These are phyloP conservation scores for Penicillium sp. DNA, from an alignment of 2,329 filamentous ascomycete genomes.

Conservation along the genomic window DNA sequence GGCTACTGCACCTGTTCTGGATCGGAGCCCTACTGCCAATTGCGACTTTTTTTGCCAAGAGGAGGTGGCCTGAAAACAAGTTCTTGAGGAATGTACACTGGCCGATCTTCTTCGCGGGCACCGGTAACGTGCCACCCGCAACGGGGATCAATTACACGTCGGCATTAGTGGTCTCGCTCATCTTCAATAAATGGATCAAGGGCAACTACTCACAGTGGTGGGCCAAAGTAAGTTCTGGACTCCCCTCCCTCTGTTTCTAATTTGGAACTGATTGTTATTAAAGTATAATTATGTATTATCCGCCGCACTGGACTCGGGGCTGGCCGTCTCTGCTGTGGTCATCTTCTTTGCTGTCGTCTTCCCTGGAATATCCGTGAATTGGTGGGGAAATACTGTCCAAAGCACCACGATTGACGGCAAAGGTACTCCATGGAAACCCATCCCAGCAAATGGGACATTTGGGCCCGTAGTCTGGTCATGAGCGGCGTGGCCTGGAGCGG, in stretches of 20 bases:
- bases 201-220: conserved; percentile 18
- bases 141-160: conserved; percentile 24
- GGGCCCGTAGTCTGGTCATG: conserved; percentile 8
- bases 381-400: conserved; percentile 42
- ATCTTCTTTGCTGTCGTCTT: conserved; percentile 46
- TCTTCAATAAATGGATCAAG: conserved; percentile 29
- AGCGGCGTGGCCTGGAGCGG: background rate
- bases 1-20: conserved; percentile 48
- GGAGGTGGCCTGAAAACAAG: conserved; percentile 53
- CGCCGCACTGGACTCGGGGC: conserved; percentile 39
- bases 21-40: conserved; percentile 43
- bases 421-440: conserved; percentile 32
- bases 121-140: conserved; percentile 24
- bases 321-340: conserved; percentile 41
- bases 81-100: conserved; percentile 20
- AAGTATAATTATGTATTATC: conserved; percentile 39
- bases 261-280: background rate
- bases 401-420: conserved; percentile 38
- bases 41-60: conserved; percentile 50
- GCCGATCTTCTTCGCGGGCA: conserved; percentile 24
- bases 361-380: conserved; percentile 33
- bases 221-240: conserved; percentile 15
- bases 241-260: background rate
- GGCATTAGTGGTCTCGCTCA: conserved; percentile 24
- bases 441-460: conserved; percentile 11